Evolutionary conservation across 2,329 filamentous ascomycete genomes (phyloP), one percentile per base, ranked within the genome.

Genomic region (Monosporascus sp.): DNA sequence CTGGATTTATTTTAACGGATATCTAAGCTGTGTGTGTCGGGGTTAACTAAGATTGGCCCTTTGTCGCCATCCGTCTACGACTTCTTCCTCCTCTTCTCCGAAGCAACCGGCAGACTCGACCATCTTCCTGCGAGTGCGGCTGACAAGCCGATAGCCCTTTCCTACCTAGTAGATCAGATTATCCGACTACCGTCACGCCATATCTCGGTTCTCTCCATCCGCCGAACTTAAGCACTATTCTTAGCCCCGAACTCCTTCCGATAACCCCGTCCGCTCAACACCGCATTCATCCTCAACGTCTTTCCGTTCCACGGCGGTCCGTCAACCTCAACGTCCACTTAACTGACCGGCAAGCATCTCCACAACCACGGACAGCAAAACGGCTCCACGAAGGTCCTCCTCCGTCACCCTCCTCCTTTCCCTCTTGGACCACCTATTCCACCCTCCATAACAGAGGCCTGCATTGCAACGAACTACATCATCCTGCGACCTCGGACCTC

Each of bases 291-390:
- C 51, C 37, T 52, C 41, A 47, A 55, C 48, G 46, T 56, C 54
- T 43, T 48, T 37, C 55, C 48, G 50, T 49, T 43, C 55, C 52
- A 50, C 51, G 52, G 46, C 37, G 51, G 17, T 20, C 31, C 46
- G 51, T 55, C n/a, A 35, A 31, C 38, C 46, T 52, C 39, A 35
- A 41, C 44, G 18, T 48, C 58, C 58, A 63, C 60, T 59, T 58
- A 55, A 58, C 55, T 58, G 60, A 24, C 65, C 60, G 63, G 62
- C 64, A 59, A 63, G 68, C 48, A 43, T 44, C 68, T 66, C 68
- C 63, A 67, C 67, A 69, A 77, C 74, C 68, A 80, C 78, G 77
- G 77, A 77, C 70, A 68, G 69, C 61, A 71, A 70, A 73, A 73
- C 72, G 70, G 67, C 68, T 72, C 70, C 65, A 63, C 70, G 69